Conservation (phyloP, 176 grass and related monocot genomes). For the Ensete ventricosum region DNA sequence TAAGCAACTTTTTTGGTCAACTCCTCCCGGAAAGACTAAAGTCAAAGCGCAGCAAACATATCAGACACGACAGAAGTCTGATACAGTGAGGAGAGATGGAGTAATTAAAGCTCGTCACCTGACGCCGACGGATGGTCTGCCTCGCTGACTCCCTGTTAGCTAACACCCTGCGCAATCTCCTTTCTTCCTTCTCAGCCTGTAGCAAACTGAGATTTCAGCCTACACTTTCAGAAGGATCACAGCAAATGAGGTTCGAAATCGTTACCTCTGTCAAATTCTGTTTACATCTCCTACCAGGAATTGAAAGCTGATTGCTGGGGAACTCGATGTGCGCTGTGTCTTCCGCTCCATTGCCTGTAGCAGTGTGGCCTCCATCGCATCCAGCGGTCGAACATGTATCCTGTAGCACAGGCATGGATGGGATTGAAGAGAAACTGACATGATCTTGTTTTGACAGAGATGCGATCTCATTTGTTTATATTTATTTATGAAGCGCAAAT, state of each 20-base stretch:
- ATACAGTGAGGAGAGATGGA: no score
- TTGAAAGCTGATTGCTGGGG: slow-evolving; percentile 34
- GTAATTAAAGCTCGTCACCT: slow-evolving; percentile 19
- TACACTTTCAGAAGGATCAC: neutral
- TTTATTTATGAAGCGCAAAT: neutral
- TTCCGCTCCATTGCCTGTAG: neutral
- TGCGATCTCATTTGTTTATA: neutral
- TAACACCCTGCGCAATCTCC: slow-evolving; percentile 58
- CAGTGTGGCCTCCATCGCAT: neutral
- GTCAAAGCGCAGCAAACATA: neutral
- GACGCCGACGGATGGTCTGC: slow-evolving; percentile 75
- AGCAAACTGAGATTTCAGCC: neutral
- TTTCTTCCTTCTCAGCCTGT: slow-evolving; percentile 76
- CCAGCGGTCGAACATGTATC: neutral
- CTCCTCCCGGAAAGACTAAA: slow-evolving; percentile 49
- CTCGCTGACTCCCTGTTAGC: slow-evolving; percentile 84
- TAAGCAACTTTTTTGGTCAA: slow-evolving; percentile 40
- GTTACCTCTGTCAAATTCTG: slow-evolving; percentile 69
- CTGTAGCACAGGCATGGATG: neutral
- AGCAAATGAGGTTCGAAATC: neutral
- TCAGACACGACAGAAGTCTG: neutral
- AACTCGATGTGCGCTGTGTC: slow-evolving; percentile 9
- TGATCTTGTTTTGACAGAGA: neutral
- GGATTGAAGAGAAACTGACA: neutral
- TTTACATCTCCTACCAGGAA: slow-evolving; percentile 35